Evolutionary conservation across 1,139 yeast species (phyloP), one percentile per base, ranked within the genome.

Genomic region (Magnusiomyces ingens): DNA sequence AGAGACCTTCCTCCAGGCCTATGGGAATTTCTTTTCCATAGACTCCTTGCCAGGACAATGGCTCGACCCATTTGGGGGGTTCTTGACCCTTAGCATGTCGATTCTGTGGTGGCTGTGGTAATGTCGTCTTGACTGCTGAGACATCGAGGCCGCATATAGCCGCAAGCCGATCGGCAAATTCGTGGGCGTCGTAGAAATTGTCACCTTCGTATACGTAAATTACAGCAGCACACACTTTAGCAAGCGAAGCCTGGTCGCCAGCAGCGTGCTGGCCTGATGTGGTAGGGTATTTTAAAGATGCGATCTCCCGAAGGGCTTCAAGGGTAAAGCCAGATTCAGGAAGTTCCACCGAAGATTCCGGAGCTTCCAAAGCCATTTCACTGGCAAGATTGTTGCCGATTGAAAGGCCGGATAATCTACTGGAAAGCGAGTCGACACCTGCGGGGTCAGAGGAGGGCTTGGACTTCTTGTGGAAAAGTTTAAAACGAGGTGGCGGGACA

Each of bases 151-250:
- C 64, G 15, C 77, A 65, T 42, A 65, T 67, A 37, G 65, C 65
- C 36, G 65, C 66, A 43, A 74, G 65, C 46, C 70, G 67, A 6
- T 61, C 60, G 2, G 88, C 85, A 57, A 86, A 71, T 12, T 69
- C 63, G 53, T 74, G 75, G 0, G 95, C 95, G 66, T 90, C 97
- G 26, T 71, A 67, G 49, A 84, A 79, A 66, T 91, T 91, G 67
- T 90, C 97, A 35, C 98, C 97, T 67, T 91, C 97, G 64, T 87
- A 89, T 1, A 84, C 94, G 64, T 76, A 83, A 18, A 80, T 73
- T 18, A 67, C 66, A 1, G 69, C 52, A 2, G 64, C 58, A 48
- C 63, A 57, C 2, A 54, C 54, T 35, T 55, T 50, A 2, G 62
- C 59, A 2, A 63, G 40, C 1, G 58, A 61, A 48, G 59, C 49